Base-by-base conservation (phyloP, 768 basidiomycete species). In the Bullera alba region DNA sequence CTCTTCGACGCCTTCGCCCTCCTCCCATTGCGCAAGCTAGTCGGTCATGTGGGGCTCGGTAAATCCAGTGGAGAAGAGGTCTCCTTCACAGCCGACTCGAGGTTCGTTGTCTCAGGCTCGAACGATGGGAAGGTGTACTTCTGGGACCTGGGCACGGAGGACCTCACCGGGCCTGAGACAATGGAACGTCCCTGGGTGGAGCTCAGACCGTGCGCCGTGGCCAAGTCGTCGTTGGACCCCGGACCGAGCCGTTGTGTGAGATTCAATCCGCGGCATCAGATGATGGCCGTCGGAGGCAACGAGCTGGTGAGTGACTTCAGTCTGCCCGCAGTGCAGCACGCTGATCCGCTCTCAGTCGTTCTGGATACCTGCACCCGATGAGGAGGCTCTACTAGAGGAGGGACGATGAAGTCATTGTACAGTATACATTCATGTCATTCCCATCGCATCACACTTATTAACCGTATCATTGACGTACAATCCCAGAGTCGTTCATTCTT, bases 61-160 rank as follows among this genome's bases (percentile, higher is more conserved):
- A 91, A 90, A 1, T 81, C 80, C 49, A 92, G 89, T 53, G 88
- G 92, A 12, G 90, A 96, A 69, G 95, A 97, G 75, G 85, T 92
- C 3, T 80, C 80, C 10, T 97, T 89, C 88, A 91, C 87, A 2
- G 87, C 89, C 0, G 93, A 99, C 70, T 90, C 89, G 72, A 87
- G 87, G 70, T 99, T 80, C 62, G 78, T 97, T 36, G 71, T 95
- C 4, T 79, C 86, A 19, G 95, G 95, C 46, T 74, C 74, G 3
- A 48, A 57, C 41, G 83, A 92, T 65, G 95, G 95, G 38, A 82
- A 80, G 60, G 76, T 97, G n/a, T 71, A 79, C 41, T 74, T 93
- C 17, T 99, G 92, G 92, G 91, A 97, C 61, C 76, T 87, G 32
- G 42, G 42, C 6, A 28, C 35, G 30, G 27, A 28, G 22, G 36